A percentile compares a stretch with the other conserved stretches of the same genome.
Conservation (phyloP, 1,139 yeast species). For the Taiozyma sp. region DNA sequence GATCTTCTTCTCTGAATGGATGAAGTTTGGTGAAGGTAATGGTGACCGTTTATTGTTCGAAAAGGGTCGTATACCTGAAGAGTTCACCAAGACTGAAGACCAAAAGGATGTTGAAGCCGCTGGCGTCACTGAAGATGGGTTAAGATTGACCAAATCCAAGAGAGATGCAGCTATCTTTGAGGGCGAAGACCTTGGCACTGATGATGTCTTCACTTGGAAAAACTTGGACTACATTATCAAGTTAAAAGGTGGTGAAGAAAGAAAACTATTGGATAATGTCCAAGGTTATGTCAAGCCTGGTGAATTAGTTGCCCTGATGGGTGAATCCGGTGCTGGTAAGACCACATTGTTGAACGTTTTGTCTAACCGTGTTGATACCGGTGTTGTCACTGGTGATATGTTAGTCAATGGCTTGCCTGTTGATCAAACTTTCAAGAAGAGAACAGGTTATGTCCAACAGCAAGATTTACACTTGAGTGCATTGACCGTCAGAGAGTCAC, state of each 20-base stretch:
- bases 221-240: constrained; percentile 71
- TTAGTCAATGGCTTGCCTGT: constrained; percentile 68
- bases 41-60: constrained; percentile 80
- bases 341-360: constrained; percentile 75
- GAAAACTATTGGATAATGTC: constrained; percentile 61
- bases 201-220: constrained; percentile 73
- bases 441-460: constrained; percentile 82
- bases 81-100: constrained; percentile 25
- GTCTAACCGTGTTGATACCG: constrained; percentile 75
- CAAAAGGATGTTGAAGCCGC: constrained; percentile 25
- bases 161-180: constrained; percentile 20
- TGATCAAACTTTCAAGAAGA: constrained; percentile 72
- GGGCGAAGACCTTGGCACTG: constrained; percentile 23
- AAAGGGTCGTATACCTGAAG: constrained; percentile 33
- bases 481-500: constrained; percentile 77
- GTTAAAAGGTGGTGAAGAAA: constrained; percentile 54
- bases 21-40: constrained; percentile 73
- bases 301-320: constrained; percentile 76
- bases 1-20: constrained; percentile 54
- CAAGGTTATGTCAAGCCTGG: constrained; percentile 87
- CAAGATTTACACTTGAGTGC: constrained; percentile 73
- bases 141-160: constrained; percentile 8
- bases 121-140: constrained; percentile 24
- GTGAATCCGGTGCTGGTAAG: constrained; percentile 88
- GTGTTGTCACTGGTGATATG: constrained; percentile 73